These are phyloP conservation scores for Nemania abortiva DNA, from an alignment of 2,329 filamentous ascomycete species.

Conservation along the genomic window DNA sequence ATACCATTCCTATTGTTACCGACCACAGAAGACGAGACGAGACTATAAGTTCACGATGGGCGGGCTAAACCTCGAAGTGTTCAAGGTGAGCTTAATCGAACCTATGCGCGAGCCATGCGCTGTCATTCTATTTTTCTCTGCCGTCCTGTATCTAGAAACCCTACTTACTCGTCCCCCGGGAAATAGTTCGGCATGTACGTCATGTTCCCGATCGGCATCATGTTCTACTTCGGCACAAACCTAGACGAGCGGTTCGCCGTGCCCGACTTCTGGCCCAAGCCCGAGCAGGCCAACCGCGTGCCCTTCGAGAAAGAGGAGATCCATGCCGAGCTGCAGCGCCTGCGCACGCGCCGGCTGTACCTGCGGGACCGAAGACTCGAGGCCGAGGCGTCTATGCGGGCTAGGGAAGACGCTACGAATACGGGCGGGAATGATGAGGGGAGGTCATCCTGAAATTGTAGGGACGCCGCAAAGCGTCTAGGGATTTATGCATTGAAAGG, in stretches of 20 bases:
- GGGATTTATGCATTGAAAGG: slow-evolving; percentile 5
- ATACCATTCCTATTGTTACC: neutral
- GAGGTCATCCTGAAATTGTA: slow-evolving; percentile 13
- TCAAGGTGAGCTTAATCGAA: slow-evolving; percentile 74
- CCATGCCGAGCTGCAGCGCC: slow-evolving; percentile 79
- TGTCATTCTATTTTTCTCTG: neutral
- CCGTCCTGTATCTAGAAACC: neutral
- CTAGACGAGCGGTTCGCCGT: slow-evolving; percentile 92
- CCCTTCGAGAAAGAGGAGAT: slow-evolving; percentile 87
- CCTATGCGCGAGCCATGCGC: neutral
- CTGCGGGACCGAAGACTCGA: slow-evolving; percentile 75
- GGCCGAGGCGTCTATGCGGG: slow-evolving; percentile 48
- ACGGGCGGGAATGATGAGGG: slow-evolving; percentile 21
- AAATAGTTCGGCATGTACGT: slow-evolving; percentile 95
- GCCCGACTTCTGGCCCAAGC: slow-evolving; percentile 92
- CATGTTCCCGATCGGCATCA: slow-evolving; percentile 98
- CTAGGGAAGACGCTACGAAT: slow-evolving; percentile 4
- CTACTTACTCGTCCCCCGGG: neutral
- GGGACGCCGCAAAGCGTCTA: neutral
- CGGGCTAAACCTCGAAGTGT: slow-evolving; percentile 91
- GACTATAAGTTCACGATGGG: slow-evolving; percentile 67
- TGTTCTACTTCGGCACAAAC: slow-evolving; percentile 99
- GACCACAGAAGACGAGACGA: slow-evolving; percentile 3
- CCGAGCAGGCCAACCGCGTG: slow-evolving; percentile 79
- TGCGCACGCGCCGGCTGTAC: slow-evolving; percentile 76